A percentile compares a stretch with the other conserved stretches of the same genome.
Evolutionary conservation across 2,329 filamentous ascomycete species (phyloP).

Genomic region (Furcasterigmium furcatum): DNA sequence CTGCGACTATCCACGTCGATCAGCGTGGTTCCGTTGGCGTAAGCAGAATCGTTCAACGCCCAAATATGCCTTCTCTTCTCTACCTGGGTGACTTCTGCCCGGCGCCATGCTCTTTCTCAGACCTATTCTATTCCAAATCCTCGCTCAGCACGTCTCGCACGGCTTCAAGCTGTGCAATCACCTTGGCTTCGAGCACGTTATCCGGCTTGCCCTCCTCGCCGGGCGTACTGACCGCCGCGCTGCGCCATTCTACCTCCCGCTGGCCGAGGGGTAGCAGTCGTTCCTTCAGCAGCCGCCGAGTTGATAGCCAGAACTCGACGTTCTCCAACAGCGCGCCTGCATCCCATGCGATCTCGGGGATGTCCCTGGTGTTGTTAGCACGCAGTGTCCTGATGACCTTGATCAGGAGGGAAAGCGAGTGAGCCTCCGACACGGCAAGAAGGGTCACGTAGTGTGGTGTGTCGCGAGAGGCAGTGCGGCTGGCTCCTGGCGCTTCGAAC

Average conservation of each 20-base stretch:
- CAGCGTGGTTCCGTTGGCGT: neutral
- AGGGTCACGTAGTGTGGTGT: constrained; percentile 68
- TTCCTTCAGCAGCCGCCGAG: constrained; percentile 65
- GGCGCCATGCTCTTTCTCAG: neutral
- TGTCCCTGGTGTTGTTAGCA: constrained; percentile 64
- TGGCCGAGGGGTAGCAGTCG: constrained; percentile 70
- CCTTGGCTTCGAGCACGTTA: constrained; percentile 71
- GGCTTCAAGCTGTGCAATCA: constrained; percentile 65
- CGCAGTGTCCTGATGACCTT: constrained; percentile 67
- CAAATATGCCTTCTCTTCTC: neutral
- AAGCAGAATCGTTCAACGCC: neutral
- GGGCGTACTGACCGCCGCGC: constrained; percentile 31
- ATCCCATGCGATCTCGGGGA: constrained; percentile 76
- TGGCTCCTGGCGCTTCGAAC: constrained; percentile 60
- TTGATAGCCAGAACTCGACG: constrained; percentile 76
- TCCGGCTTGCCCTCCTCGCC: constrained; percentile 28
- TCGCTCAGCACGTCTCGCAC: constrained; percentile 54
- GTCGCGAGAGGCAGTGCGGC: constrained; percentile 45
- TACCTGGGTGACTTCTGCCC: too few relatives aligned
- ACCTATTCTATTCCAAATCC: constrained; percentile 32
- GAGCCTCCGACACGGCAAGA: constrained; percentile 70
- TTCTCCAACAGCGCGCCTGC: constrained; percentile 70
- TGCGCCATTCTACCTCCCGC: constrained; percentile 64
- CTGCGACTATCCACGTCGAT: neutral
- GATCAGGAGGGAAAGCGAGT: constrained; percentile 74